Conservation (phyloP, 352 stramenopile genomes). For the Phytophthora parvispora region DNA sequence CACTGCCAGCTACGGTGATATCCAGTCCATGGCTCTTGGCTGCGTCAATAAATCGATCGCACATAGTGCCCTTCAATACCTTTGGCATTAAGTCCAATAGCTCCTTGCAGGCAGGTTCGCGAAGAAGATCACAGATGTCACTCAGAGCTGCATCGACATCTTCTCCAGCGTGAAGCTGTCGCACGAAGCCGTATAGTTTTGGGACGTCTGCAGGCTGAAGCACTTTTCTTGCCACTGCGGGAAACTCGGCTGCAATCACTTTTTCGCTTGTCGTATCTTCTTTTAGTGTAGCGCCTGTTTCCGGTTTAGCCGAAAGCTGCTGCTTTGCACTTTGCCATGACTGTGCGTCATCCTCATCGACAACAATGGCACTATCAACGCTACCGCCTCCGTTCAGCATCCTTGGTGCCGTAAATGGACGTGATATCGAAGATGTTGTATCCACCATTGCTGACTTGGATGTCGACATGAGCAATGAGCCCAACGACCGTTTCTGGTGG, state of each 20-base stretch:
- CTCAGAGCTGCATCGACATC: slow-evolving; percentile 53
- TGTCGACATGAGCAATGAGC: slow-evolving; percentile 62
- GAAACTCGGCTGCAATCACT: slow-evolving; percentile 50
- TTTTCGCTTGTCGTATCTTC: too few relatives aligned
- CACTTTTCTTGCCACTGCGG: slow-evolving; percentile 60
- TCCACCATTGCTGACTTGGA: slow-evolving; percentile 71
- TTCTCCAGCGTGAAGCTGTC: slow-evolving; percentile 51
- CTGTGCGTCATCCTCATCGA: slow-evolving; percentile 28
- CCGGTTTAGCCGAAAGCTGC: slow-evolving; percentile 34
- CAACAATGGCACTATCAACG: slow-evolving; percentile 19
- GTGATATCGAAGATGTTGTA: slow-evolving; percentile 72
- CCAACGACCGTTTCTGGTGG: slow-evolving; percentile 57
- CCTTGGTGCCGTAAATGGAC: slow-evolving; percentile 61
- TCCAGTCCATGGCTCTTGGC: slow-evolving; percentile 49
- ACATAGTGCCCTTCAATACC: slow-evolving; percentile 60
- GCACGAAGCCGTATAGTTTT: slow-evolving; percentile 70
- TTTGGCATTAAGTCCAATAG: slow-evolving; percentile 74
- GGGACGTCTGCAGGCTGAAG: slow-evolving; percentile 57
- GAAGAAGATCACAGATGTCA: slow-evolving; percentile 66
- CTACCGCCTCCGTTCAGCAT: neutral
- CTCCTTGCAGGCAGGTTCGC: slow-evolving; percentile 49
- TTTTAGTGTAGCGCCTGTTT: neutral
- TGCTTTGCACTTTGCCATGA: slow-evolving; percentile 47
- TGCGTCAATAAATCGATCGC: slow-evolving; percentile 54
- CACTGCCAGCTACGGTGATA: slow-evolving; percentile 17